Evolutionary conservation across 345 rosid species (phyloP), one percentile per base, ranked within the genome.

Genomic region (Dipteronia sinensis): DNA sequence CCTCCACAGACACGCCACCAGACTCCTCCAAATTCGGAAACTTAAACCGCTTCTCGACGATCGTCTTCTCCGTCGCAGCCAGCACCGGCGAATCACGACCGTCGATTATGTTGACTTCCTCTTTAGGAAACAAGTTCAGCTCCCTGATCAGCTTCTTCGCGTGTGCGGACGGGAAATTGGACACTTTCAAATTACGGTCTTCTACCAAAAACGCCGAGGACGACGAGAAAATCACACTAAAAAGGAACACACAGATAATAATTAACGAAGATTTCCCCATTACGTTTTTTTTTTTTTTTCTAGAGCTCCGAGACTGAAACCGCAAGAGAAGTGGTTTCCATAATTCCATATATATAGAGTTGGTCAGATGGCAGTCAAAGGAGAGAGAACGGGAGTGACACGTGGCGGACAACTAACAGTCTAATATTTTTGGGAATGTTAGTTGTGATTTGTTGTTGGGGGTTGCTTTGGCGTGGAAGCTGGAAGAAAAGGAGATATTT

Each of bases 111-210:
- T 97, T 91, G 72, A 89, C 80, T 0, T 88, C 97, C 58, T 84
- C 79, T 75, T 88, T 86, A 29, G 99, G 99, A 65, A 90, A 91
- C 72, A 97, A 83, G 82, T 94, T 97, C 8, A 97, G 91, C 88
- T 90, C 91, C 49, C 94, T 85, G 74, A 94, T 97, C 85, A 97
- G 73, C 87, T 90, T 86, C 89, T 75, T 89, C 12, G 95, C 98
- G 16, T 90, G 89, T 29, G 90, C 72, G 0, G 95, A 87, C 2
- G 97, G 97, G 65, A 93, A 89, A 64, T 56, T 82, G 25, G 95
- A 87, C 71, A 59, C 65, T 67, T 73, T 88, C 66, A 90, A 72
- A 74, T 34, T 69, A 11, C 79, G 77, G 56, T 87, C 90, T n/a
- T 77, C 74, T 16, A 83, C 7, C 27, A 79, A 51, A 55, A 72